Evolutionary conservation across 139 green algal species (phyloP).

Genomic region (Pseudopediastrum boryanum): DNA sequence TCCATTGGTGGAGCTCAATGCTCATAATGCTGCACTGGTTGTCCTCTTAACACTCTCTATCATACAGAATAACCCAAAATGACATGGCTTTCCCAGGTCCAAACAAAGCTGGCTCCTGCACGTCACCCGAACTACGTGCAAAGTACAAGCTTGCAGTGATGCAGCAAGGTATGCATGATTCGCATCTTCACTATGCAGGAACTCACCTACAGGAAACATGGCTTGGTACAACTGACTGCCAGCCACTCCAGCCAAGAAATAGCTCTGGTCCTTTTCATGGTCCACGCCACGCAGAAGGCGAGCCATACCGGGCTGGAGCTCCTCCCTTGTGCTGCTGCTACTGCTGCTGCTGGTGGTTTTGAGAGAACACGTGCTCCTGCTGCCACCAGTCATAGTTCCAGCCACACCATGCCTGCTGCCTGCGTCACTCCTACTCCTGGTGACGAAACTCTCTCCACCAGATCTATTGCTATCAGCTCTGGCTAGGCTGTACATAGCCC

Average conservation of each 20-base stretch:
- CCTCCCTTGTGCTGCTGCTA: neutral
- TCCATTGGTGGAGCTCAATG: too few relatives aligned
- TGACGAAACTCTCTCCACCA: neutral
- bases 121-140: too few relatives aligned
- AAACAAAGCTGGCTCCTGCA: too few relatives aligned
- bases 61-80: too few relatives aligned
- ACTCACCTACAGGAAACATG: conserved; percentile 61
- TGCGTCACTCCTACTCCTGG: neutral
- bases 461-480: too few relatives aligned
- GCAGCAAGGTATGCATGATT: too few relatives aligned
- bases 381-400: neutral
- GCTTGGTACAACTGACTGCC: conserved; percentile 40
- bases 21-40: too few relatives aligned
- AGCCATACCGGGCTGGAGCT: neutral
- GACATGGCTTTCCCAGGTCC: too few relatives aligned
- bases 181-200: too few relatives aligned
- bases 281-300: conserved; percentile 70
- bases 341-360: neutral
- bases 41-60: too few relatives aligned
- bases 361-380: neutral
- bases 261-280: conserved; percentile 77
- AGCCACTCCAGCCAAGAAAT: conserved; percentile 74
- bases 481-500: too few relatives aligned
- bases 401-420: neutral
- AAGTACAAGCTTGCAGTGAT: too few relatives aligned